Evolutionary conservation across 225 moss, liverwort and hornwort genomes (phyloP).

Genomic region (Physcomitrellopsis africana): DNA sequence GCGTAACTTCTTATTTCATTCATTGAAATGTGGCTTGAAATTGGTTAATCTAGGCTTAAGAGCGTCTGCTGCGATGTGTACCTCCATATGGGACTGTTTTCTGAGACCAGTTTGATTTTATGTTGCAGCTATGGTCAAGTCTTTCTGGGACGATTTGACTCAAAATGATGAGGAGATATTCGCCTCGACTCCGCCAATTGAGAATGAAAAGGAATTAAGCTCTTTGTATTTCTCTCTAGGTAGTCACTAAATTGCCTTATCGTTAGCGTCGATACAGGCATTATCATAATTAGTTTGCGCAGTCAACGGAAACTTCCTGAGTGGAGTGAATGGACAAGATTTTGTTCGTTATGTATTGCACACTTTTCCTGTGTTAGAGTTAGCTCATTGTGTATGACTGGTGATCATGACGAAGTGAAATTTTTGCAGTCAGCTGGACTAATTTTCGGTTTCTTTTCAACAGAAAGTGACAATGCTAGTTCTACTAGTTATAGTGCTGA

Average conservation of each 20-base stretch:
- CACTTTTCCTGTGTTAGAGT: background rate
- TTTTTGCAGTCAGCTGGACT: too few relatives aligned
- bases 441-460: too few relatives aligned
- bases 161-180: conserved; percentile 30
- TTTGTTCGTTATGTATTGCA: background rate
- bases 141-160: conserved; percentile 37
- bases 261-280: background rate
- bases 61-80: background rate
- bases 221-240: conserved; percentile 30
- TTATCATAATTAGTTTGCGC: background rate
- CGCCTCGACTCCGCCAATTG: conserved; percentile 29
- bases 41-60: background rate
- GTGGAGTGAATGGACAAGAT: background rate
- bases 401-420: background rate
- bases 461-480: too few relatives aligned
- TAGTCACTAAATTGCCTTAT: conserved; percentile 18
- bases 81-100: background rate
- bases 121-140: conserved; percentile 25
- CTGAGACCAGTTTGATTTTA: background rate
- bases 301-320: background rate
- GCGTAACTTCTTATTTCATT: background rate
- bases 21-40: background rate
- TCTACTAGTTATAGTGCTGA: too few relatives aligned
- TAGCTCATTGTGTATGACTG: background rate
- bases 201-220: conserved; percentile 19